Evolutionary conservation across 2,329 filamentous ascomycete species (phyloP), one percentile per base, ranked within the genome.

Genomic region (Colletotrichum endophyticum): DNA sequence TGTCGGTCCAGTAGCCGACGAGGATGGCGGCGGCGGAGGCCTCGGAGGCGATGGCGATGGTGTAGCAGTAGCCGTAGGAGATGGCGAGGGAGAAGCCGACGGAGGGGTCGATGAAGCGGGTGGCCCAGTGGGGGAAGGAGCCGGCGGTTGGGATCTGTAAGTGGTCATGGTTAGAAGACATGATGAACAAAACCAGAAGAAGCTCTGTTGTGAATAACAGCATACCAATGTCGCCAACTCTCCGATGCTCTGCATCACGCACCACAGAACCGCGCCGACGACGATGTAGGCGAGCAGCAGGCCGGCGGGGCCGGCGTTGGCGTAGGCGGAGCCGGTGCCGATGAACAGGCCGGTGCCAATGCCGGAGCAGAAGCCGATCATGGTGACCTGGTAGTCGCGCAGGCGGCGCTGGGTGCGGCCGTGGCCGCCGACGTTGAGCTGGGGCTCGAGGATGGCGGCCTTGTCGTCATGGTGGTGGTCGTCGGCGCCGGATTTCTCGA

Each of bases 321-420:
- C 80, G 4, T 88, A 81, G 2, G 85, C 87, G 19, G 82, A 83
- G 19, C 87, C 87, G 59, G 83, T 84, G 16, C 87, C 87, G n/a
- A 88, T 83, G 85, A 87, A 88, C 13, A 88, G 78, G 25, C 87
- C 87, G 83, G 86, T 87, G 7, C 87, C 87, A 80, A 89, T 89
- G 28, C 83, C 87, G 25, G 84, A 84, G 59, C 84, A 84, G 39
- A 87, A 83, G 22, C 88, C 89, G 73, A 91, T 89, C 88, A 90
- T 91, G 78, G 90, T 88, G 66, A 90, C 85, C 78, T 90, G 89
- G 67, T 78, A 78, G 70, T 78, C 74, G 8, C 77, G 67, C 57
- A 78, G 77, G n/a, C 63, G 77, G 36, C 77, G 77, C 70, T 78
- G 73, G 19, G 76, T 78, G 44, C 73, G 73, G 19, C 76, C 76